These are phyloP conservation scores for Debaryomyces prosopidis DNA, from an alignment of 805 yeast genomes.

Conservation along the genomic window DNA sequence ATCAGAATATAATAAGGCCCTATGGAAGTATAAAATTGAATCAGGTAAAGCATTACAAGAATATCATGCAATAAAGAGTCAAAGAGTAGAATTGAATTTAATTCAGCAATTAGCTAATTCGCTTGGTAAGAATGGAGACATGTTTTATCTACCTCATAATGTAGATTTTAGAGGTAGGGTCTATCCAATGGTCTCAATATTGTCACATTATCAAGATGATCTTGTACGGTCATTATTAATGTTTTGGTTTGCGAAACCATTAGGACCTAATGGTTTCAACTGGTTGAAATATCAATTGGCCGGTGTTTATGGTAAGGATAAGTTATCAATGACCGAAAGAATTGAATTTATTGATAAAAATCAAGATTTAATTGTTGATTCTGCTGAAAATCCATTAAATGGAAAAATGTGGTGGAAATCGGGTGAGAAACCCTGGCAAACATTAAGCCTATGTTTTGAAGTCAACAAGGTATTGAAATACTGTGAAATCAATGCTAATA, in stretches of 20 bases:
- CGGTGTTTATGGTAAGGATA: conserved; percentile 30
- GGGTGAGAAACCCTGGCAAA: conserved; percentile 43
- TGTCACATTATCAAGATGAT: conserved; percentile 39
- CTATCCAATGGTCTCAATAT: conserved; percentile 36
- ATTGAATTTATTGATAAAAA: conserved; percentile 25
- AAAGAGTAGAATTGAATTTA: conserved; percentile 20
- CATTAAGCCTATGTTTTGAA: conserved; percentile 36
- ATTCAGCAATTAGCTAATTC: conserved; percentile 23
- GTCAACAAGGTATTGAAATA: conserved; percentile 18
- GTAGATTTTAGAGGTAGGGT: conserved; percentile 44
- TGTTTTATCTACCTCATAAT: conserved; percentile 36
- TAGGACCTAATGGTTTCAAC: conserved; percentile 34
- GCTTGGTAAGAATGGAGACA: conserved; percentile 31
- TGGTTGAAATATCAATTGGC: conserved; percentile 44
- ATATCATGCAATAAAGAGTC: conserved; percentile 13
- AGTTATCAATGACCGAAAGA: conserved; percentile 25
- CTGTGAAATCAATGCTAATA: conserved; percentile 13
- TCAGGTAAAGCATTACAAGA: conserved; percentile 4
- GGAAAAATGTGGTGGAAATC: conserved; percentile 34
- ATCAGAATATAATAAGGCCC: conserved; percentile 1
- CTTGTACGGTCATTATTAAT: conserved; percentile 30
- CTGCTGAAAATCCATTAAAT: conserved; percentile 28
- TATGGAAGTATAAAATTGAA: conserved; percentile 2
- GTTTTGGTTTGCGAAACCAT: conserved; percentile 38
- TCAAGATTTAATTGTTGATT: conserved; percentile 18